Conservation (phyloP, 2,329 filamentous ascomycete genomes). For the Trichoderma atroviride region DNA sequence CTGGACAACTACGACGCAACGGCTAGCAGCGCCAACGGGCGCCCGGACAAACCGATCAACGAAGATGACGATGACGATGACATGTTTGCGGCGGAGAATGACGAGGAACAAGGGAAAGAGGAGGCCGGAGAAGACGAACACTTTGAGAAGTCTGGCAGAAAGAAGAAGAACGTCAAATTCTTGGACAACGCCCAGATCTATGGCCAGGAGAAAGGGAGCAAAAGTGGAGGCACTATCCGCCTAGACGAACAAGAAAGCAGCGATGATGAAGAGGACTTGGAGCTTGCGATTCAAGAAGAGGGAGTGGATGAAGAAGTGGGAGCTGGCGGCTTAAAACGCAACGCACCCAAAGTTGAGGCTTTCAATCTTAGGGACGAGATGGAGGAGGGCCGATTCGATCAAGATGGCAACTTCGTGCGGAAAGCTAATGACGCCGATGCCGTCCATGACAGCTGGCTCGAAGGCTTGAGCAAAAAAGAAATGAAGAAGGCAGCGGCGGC, state of each 20-base stretch:
- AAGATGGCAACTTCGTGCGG: constrained; percentile 85
- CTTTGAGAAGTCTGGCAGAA: constrained; percentile 52
- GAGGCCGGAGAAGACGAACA: constrained; percentile 33
- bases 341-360: constrained; percentile 91
- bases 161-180: constrained; percentile 64
- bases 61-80: constrained; percentile 60
- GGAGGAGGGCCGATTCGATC: constrained; percentile 91
- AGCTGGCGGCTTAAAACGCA: constrained; percentile 84
- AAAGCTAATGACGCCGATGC: constrained; percentile 89
- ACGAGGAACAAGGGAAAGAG: constrained; percentile 44
- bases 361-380: constrained; percentile 93
- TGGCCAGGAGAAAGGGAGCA: constrained; percentile 75
- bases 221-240: constrained; percentile 71
- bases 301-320: constrained; percentile 88
- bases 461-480: constrained; percentile 90
- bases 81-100: constrained; percentile 80
- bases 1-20: constrained; percentile 58
- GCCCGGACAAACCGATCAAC: constrained; percentile 31
- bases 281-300: constrained; percentile 70
- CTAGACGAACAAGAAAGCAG: constrained; percentile 59
- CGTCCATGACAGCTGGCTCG: constrained; percentile 88
- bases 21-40: constrained; percentile 43
- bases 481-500: constrained; percentile 87
- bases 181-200: constrained; percentile 67
- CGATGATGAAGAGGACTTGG: constrained; percentile 70